Base-by-base conservation (phyloP, 345 rosid genomes). In the Eutrema heterophyllum region DNA sequence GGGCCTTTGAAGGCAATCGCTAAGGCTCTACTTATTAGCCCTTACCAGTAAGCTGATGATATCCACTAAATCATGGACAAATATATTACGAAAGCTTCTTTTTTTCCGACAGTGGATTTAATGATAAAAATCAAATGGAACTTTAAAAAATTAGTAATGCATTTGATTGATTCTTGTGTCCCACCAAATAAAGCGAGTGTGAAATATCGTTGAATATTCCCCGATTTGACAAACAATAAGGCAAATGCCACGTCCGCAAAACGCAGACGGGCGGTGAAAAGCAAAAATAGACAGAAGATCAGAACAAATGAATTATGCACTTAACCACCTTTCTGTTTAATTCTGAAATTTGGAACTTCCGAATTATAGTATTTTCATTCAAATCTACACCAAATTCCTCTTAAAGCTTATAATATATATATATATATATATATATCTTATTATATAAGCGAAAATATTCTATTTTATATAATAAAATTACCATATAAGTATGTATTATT, bases 151-250 rank as follows among this genome's bases (percentile, higher is more conserved):
- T 10, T 10, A 44, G 50, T 49, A n/a, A 56, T 32, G 65, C 44
- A 56, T 1, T 30, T 29, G 41, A 29, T 51, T 5, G 38, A 46
- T 65, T 73, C 71, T 65, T 61, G 72, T 57, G 78, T 29, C 72
- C 61, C 73, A 74, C 59, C 7, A 45, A 45, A 13, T 26, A 72
- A 55, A 65, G 57, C 0, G 57, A 46, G 51, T 65, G 66, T 10
- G 32, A 27, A 74, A 30, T 49, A 66, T 18, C 4, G 67, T 58
- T 74, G 73, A 59, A 59, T 74, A 67, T 67, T 50, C 68, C 68
- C 45, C 5, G 38, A 74, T 50, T 50, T 59, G 67, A 58, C 73
- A 27, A 21, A 1, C 40, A n/a, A 7, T 65, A 27, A 56, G 71
- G 67, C 51, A 50, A 61, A 29, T 40, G 52, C 51, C 67, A 40